A percentile compares a stretch with the other conserved stretches of the same genome.
Conservation (phyloP, 305 asterid species). For the Solanum hybrid region DNA sequence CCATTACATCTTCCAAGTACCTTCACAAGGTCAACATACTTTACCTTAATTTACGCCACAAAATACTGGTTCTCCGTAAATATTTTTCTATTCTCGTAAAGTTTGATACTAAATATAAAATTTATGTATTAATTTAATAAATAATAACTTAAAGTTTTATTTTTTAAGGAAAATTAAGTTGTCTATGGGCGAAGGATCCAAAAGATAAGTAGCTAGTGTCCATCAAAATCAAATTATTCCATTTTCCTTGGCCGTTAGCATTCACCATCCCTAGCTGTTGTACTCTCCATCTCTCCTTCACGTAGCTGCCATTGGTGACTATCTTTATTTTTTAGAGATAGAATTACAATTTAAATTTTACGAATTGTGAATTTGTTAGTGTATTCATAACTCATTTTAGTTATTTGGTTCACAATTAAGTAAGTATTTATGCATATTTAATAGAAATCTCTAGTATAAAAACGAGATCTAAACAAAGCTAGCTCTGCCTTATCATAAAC, state of each 20-base stretch:
- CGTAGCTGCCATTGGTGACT: not conserved
- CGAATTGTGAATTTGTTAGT: not conserved
- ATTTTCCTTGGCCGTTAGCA: not conserved
- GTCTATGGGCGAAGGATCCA: not conserved
- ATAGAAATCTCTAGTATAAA: not conserved
- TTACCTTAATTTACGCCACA: not conserved
- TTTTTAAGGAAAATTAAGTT: no score
- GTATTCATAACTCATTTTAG: not conserved
- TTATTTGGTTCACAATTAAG: not conserved
- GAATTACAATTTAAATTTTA: no score
- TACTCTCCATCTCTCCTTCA: no score
- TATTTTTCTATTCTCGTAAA: no score
- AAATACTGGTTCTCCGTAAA: not conserved
- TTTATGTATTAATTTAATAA: no score
- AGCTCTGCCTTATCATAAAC: not conserved
- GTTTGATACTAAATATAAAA: no score
- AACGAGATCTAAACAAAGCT: not conserved
- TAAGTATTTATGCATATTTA: not conserved
- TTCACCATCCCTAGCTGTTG: no score
- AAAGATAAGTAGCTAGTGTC: not conserved
- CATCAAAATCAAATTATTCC: not conserved
- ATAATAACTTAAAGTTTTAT: no score
- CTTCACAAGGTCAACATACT: not conserved
- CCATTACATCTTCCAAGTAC: not conserved
- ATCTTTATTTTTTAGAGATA: not conserved